Evolutionary conservation across 768 basidiomycete species (phyloP).

Genomic region (Suillus hirtellus): DNA sequence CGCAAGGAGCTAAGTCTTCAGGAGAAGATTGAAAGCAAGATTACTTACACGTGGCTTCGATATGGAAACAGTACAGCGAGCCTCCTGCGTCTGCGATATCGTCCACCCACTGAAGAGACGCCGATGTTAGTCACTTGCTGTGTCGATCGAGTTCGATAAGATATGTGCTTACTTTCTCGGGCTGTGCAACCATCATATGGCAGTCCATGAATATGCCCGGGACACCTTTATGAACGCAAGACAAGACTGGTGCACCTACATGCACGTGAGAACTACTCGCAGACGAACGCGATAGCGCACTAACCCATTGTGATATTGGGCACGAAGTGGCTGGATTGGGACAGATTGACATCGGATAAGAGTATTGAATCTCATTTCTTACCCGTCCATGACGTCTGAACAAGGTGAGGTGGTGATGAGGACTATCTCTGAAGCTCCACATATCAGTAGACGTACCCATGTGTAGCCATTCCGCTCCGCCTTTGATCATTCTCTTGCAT

Average conservation of each 20-base stretch:
- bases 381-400: constrained; percentile 98
- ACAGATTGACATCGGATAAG: constrained; percentile 16
- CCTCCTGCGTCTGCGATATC: constrained; percentile 97
- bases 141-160: not conserved
- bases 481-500: constrained; percentile 94
- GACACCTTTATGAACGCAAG: constrained; percentile 80
- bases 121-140: constrained; percentile 1
- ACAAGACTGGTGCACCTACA: constrained; percentile 83
- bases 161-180: constrained; percentile 65
- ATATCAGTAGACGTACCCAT: constrained; percentile 64
- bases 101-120: constrained; percentile 77
- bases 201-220: constrained; percentile 99
- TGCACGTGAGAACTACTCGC: constrained; percentile 15
- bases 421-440: constrained; percentile 15
- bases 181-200: constrained; percentile 99
- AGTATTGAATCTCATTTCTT: constrained; percentile 21
- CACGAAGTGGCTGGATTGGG: constrained; percentile 81
- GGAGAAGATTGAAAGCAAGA: not conserved
- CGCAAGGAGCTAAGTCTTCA: constrained; percentile 16
- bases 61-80: constrained; percentile 93
- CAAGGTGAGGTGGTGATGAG: constrained; percentile 10
- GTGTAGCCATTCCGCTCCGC: constrained; percentile 96
- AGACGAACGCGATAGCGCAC: constrained; percentile 23
- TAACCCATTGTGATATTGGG: constrained; percentile 97
- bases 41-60: constrained; percentile 83